A percentile compares a stretch with the other conserved stretches of the same genome.
Evolutionary conservation across 2,329 filamentous ascomycete genomes (phyloP).

Genomic region (Colletotrichum lindemuthianum): DNA sequence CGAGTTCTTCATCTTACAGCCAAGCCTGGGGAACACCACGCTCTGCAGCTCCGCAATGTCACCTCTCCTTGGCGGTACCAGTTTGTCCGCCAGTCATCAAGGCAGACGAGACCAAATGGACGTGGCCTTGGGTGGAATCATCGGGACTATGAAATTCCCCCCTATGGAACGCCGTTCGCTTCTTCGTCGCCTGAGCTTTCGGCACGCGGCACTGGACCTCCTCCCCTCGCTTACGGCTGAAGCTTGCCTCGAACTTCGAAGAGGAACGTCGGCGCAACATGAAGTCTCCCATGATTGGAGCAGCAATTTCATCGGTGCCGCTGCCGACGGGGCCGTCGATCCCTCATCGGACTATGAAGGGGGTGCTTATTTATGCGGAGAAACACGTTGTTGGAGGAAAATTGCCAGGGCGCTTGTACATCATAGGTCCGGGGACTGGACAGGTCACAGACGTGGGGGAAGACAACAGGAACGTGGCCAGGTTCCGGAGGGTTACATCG

Average conservation of each 20-base stretch:
- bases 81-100: background rate
- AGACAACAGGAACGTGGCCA: background rate
- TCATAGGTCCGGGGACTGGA: background rate
- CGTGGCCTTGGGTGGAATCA: slow-evolving; percentile 3
- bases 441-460: slow-evolving; percentile 14
- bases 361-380: slow-evolving; percentile 12
- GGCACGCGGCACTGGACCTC: background rate
- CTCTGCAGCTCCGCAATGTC: background rate
- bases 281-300: slow-evolving; percentile 7
- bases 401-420: background rate
- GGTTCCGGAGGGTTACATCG: slow-evolving; percentile 5
- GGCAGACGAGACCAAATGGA: fast-evolving
- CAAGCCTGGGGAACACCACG: slow-evolving; percentile 2
- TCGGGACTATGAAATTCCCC: slow-evolving; percentile 1
- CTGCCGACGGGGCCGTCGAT: background rate
- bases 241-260: slow-evolving; percentile 2
- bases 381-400: slow-evolving; percentile 30
- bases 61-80: background rate
- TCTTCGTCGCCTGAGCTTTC: background rate
- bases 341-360: slow-evolving; percentile 1
- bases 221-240: background rate
- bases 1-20: background rate
- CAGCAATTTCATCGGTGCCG: slow-evolving; percentile 20
- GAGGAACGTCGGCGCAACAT: background rate
- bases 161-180: slow-evolving; percentile 5